Conservation (phyloP, 805 yeast genomes). For the Cyberlindnera saturnus region DNA sequence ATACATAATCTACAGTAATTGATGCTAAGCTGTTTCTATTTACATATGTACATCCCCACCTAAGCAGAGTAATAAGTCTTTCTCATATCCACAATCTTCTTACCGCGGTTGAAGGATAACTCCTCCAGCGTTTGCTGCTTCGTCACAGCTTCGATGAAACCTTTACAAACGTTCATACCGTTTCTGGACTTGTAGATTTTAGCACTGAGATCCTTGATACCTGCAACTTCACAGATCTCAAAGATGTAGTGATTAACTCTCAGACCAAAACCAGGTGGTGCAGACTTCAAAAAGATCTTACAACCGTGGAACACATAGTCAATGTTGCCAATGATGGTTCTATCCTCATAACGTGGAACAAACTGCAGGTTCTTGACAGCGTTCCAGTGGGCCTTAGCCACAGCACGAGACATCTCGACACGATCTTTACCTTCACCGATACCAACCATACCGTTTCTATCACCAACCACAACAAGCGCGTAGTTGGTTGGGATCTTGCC, state of each 20-base stretch:
- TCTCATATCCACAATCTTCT: conserved; percentile 89
- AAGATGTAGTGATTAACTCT: conserved; percentile 86
- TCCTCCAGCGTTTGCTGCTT: conserved; percentile 81
- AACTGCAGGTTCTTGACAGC: conserved; percentile 81
- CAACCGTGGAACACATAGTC: conserved; percentile 85
- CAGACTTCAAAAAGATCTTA: conserved; percentile 70
- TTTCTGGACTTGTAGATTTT: conserved; percentile 91
- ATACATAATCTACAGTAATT: too few species aligned
- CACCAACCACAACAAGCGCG: conserved; percentile 86
- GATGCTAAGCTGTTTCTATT: not conserved
- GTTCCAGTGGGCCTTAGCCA: conserved; percentile 83
- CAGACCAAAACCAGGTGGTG: conserved; percentile 91
- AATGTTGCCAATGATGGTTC: conserved; percentile 84
- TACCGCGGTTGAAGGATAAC: conserved; percentile 87
- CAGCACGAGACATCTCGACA: conserved; percentile 67
- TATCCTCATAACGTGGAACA: conserved; percentile 82
- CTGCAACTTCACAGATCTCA: conserved; percentile 89
- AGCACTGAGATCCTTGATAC: conserved; percentile 88
- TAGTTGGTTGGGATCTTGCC: conserved; percentile 84
- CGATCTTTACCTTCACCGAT: conserved; percentile 92
- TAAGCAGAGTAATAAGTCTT: conserved; percentile 72
- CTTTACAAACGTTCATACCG: conserved; percentile 90
- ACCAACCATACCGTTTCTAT: conserved; percentile 89
- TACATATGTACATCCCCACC: conserved; percentile 1
- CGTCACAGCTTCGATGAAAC: conserved; percentile 76